Percentiles rank a stretch among this genome's conserved stretches.
These are phyloP conservation scores for Penicillium griseofulvum DNA, from an alignment of 2,329 filamentous ascomycete genomes.

Conservation along the genomic window DNA sequence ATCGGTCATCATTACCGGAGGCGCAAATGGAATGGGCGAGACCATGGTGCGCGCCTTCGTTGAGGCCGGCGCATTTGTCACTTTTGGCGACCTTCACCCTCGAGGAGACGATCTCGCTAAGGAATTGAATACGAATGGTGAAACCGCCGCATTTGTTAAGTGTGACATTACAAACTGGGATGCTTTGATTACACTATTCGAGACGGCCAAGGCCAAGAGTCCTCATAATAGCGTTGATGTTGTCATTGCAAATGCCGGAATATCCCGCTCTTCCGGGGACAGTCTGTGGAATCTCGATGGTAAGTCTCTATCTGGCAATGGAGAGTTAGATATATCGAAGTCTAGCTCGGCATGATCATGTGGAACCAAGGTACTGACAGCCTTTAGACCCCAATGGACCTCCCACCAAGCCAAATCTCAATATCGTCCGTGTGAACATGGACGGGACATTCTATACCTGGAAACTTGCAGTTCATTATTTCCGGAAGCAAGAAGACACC, in stretches of 20 bases:
- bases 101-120: background rate
- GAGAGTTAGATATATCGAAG: no score
- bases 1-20: constrained; percentile 19
- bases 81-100: constrained; percentile 31
- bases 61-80: constrained; percentile 42
- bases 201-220: constrained; percentile 38
- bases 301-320: background rate
- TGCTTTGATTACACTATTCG: constrained; percentile 44
- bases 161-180: constrained; percentile 26
- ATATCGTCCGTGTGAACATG: constrained; percentile 44
- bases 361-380: background rate
- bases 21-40: constrained; percentile 40
- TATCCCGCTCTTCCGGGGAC: constrained; percentile 35
- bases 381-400: constrained; percentile 11
- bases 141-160: background rate
- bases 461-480: constrained; percentile 50
- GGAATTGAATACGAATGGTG: background rate
- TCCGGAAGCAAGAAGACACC: constrained; percentile 40
- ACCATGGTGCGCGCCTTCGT: constrained; percentile 37
- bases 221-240: constrained; percentile 45
- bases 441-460: constrained; percentile 47
- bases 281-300: constrained; percentile 22
- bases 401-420: constrained; percentile 41
- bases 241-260: constrained; percentile 51
- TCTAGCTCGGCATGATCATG: no score